Evolutionary conservation across 192 early-diverging fungal genomes (phyloP).

Genomic region (Coemansia sp.): DNA sequence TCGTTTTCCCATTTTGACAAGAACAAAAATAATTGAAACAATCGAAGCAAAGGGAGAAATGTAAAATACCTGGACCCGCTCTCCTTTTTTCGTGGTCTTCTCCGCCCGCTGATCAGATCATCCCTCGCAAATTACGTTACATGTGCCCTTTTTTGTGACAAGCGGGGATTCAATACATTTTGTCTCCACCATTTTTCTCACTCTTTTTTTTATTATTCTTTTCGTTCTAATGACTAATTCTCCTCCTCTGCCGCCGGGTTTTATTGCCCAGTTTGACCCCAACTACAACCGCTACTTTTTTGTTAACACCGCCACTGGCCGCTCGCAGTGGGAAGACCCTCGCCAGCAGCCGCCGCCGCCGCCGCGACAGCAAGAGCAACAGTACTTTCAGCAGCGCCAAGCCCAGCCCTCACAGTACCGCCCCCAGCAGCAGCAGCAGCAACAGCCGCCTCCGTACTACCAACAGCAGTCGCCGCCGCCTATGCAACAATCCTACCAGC

Average conservation of each 20-base stretch:
- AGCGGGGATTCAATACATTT: background rate
- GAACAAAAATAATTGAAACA: background rate
- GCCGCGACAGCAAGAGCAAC: conserved; percentile 4
- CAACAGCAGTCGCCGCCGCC: conserved; percentile 4
- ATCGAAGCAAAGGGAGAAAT: background rate
- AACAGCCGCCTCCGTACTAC: background rate
- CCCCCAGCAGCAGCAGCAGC: background rate
- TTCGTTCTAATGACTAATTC: background rate
- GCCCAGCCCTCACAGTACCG: conserved; percentile 8
- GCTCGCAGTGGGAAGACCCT: conserved; percentile 29
- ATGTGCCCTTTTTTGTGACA: background rate
- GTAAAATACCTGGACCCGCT: background rate
- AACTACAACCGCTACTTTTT: conserved; percentile 18
- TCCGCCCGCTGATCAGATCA: background rate
- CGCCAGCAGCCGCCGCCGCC: conserved; percentile 9
- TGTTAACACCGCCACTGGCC: conserved; percentile 26
- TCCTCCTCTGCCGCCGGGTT: conserved; percentile 30
- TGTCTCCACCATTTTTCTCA: background rate
- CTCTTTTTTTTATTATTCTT: background rate
- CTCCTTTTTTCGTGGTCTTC: background rate
- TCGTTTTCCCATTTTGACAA: conserved; percentile 53
- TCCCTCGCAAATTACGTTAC: background rate
- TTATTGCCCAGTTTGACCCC: conserved; percentile 18
- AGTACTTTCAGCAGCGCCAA: conserved; percentile 6
- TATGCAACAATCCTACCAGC: background rate